Base-by-base conservation (phyloP, 768 basidiomycete genomes). In the Mrakia gelida region DNA sequence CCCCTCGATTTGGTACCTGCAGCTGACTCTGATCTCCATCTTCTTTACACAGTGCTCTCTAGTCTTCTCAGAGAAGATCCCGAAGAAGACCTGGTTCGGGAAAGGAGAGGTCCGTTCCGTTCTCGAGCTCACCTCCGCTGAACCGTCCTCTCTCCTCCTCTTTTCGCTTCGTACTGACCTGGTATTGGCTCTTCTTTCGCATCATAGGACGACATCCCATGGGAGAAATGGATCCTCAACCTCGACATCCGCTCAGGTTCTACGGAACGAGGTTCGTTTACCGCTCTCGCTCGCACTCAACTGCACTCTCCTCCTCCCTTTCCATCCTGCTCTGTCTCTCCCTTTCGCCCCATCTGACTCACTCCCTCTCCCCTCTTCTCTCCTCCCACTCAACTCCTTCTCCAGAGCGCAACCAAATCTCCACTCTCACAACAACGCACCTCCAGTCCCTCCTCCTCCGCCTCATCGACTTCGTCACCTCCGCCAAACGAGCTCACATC, bases 151-250 rank as follows among this genome's bases (percentile, higher is more conserved):
- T 63, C 32, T 43, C 13, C n/a, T 67, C 30, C 3, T 26, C 18
- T 21, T 13, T 18, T 13, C 18, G 10, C 65, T 13, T 56, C 38
- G 15, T 4, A 23, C 67, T 52, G 28, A n/a, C n/a, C n/a, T n/a
- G n/a, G n/a, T n/a, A n/a, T n/a, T n/a, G n/a, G n/a, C n/a, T n/a
- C n/a, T n/a, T 43, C 18, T 52, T 26, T 18, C 11, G 32, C 30
- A 38, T 38, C 8, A 8, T 28, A 75, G 75, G 75, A 62, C 21
- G 65, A 54, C 23, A 28, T 67, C 11, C 45, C 75, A 7, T 75
- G 75, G 75, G 75, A 75, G 52, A 65, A 67, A n/a, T 75, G 75
- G 75, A 75, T 38, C 10, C 45, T 75, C 45, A 75, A 32, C 18
- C 38, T 75, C 28, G 32, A 67, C 18, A 21, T 75, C 52, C 59